Conservation (phyloP, 495 filamentous ascomycete genomes). For the Poronia punctata region DNA sequence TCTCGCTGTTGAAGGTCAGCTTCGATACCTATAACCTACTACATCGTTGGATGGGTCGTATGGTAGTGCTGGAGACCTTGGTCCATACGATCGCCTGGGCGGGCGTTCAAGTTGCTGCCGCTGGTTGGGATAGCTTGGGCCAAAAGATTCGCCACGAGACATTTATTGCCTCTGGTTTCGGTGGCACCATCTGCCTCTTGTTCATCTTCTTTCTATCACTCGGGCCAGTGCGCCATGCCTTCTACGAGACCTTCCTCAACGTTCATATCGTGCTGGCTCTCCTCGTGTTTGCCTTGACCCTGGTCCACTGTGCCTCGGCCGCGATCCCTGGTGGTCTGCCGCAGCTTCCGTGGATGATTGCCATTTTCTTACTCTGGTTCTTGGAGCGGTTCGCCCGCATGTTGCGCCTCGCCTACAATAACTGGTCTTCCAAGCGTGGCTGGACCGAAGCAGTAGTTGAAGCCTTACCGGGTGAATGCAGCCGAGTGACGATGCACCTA, state of each 20-base stretch:
- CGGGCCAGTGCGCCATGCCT: conserved; percentile 79
- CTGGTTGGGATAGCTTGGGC: conserved; percentile 55
- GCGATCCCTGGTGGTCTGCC: conserved; percentile 43
- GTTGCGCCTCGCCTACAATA: conserved; percentile 61
- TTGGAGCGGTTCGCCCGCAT: conserved; percentile 68
- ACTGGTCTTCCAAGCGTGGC: conserved; percentile 46
- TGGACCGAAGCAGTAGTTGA: conserved; percentile 68
- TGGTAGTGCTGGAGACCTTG: conserved; percentile 64
- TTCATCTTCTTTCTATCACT: conserved; percentile 57
- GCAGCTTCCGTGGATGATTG: conserved; percentile 59
- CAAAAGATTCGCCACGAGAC: conserved; percentile 39
- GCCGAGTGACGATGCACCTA: conserved; percentile 73
- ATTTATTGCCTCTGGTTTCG: conserved; percentile 50
- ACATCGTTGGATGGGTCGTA: conserved; percentile 80
- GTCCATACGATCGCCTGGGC: conserved; percentile 68
- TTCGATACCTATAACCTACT: conserved; percentile 88
- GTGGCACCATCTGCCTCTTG: conserved; percentile 49
- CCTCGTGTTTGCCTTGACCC: conserved; percentile 54
- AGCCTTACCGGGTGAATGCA: conserved; percentile 72
- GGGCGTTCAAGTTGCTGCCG: conserved; percentile 57
- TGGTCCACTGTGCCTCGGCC: conserved; percentile 56
- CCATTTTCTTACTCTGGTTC: conserved; percentile 66
- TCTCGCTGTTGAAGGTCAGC: conserved; percentile 63
- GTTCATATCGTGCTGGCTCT: conserved; percentile 67
- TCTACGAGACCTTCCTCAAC: conserved; percentile 91